Evolutionary conservation across 768 basidiomycete genomes (phyloP).

Genomic region (Tephrocybe sp.): DNA sequence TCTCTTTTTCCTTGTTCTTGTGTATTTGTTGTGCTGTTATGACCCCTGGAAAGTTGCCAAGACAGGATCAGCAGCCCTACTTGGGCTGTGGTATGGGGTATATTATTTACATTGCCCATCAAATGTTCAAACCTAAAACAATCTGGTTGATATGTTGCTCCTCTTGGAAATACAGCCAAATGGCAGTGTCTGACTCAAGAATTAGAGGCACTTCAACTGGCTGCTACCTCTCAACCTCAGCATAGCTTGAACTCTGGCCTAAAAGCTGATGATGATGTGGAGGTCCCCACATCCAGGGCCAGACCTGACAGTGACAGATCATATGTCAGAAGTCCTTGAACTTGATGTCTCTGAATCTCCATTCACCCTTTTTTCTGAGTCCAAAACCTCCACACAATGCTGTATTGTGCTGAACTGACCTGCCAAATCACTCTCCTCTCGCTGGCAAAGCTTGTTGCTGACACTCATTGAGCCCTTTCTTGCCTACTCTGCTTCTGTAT

Average conservation of each 20-base stretch:
- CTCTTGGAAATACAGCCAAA: slow-evolving; percentile 3
- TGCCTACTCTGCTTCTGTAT: not conserved
- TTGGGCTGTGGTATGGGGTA: slow-evolving; percentile 16
- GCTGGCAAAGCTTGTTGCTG: slow-evolving; percentile 5
- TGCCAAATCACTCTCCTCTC: not conserved
- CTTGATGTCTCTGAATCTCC: not conserved
- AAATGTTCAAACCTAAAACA: slow-evolving; percentile 14
- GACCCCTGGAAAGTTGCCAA: not conserved
- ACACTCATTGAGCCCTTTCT: not conserved
- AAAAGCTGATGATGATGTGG: not conserved
- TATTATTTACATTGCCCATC: slow-evolving; percentile 19
- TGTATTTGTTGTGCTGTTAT: not conserved
- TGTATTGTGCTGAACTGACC: not conserved
- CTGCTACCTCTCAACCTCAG: not conserved
- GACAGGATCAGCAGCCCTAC: slow-evolving; percentile 4
- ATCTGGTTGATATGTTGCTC: not conserved
- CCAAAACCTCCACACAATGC: not conserved
- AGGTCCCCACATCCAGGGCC: not conserved
- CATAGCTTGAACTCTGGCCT: not conserved
- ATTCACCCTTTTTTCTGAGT: not conserved
- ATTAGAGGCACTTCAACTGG: not conserved
- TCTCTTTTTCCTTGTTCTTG: too few relatives aligned
- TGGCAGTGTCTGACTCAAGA: not conserved
- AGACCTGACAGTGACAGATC: not conserved
- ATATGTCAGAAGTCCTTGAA: too few relatives aligned